These are phyloP conservation scores for Trichoderma sp. DNA, from an alignment of 2,329 filamentous ascomycete genomes.

Conservation along the genomic window DNA sequence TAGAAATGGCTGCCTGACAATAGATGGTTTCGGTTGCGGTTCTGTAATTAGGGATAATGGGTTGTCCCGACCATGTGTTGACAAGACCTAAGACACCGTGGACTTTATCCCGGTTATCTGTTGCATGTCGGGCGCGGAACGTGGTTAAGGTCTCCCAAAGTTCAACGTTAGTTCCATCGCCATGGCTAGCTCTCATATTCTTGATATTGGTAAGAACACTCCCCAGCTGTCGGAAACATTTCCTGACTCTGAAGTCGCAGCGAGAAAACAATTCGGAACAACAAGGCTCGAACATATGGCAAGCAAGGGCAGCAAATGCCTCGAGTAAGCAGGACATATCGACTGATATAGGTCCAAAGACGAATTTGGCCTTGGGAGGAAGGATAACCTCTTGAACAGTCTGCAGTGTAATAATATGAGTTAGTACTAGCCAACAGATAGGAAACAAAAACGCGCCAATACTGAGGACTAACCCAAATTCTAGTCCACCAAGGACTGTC, in stretches of 20 bases:
- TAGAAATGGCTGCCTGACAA: not conserved
- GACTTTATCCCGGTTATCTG: not conserved
- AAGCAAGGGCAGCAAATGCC: not conserved
- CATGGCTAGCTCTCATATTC: not conserved
- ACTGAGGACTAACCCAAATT: not conserved
- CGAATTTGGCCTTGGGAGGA: not conserved
- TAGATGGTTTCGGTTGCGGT: not conserved
- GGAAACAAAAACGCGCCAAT: not conserved
- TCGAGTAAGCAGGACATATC: not conserved
- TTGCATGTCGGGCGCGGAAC: not conserved
- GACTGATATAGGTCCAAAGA: not conserved
- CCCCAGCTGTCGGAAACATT: not conserved
- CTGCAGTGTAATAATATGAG: not conserved
- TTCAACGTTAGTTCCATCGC: not conserved
- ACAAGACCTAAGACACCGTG: not conserved
- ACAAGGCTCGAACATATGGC: not conserved
- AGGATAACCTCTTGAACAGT: not conserved
- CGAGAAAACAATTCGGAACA: not conserved
- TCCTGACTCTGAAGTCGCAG: not conserved
- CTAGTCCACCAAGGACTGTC: not conserved
- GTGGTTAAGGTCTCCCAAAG: not conserved
- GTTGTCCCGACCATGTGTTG: not conserved
- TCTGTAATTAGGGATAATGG: not conserved
- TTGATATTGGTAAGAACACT: not conserved
- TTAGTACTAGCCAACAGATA: not conserved